These are phyloP conservation scores for Fusarium agapanthi DNA, from an alignment of 2,329 filamentous ascomycete genomes.

Conservation along the genomic window DNA sequence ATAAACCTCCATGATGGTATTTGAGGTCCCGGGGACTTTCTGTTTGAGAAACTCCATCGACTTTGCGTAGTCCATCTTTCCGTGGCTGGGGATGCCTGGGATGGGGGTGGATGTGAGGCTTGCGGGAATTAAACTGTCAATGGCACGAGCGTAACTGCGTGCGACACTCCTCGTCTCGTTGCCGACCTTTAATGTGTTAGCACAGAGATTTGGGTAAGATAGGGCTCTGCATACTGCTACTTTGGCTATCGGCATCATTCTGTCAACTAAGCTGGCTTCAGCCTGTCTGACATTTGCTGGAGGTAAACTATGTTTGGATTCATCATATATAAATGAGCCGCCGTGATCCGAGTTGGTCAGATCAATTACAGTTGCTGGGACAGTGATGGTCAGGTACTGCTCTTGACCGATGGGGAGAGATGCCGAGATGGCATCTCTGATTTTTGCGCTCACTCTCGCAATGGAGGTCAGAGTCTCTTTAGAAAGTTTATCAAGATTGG, in stretches of 20 bases:
- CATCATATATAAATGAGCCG: background rate
- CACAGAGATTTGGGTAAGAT: accelerated
- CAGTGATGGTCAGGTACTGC: background rate
- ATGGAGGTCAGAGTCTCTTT: background rate
- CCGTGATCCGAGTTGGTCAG: background rate
- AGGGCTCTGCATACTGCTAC: background rate
- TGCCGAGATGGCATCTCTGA: background rate
- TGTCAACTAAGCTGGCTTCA: background rate
- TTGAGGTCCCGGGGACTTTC: background rate
- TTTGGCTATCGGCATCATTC: background rate
- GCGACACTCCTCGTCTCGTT: background rate
- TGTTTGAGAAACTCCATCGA: background rate
- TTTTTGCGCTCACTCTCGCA: background rate
- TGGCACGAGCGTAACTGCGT: background rate
- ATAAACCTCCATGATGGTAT: background rate
- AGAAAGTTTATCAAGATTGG: background rate
- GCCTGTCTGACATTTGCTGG: background rate
- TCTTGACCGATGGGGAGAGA: background rate
- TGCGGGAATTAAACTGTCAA: background rate
- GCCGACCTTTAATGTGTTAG: background rate
- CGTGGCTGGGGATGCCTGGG: background rate
- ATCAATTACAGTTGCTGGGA: background rate
- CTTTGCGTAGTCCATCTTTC: background rate
- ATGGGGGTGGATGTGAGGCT: background rate
- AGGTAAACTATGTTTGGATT: accelerated